Evolutionary conservation across 495 filamentous ascomycete genomes (phyloP).

Genomic region (Trichoderma reesei): DNA sequence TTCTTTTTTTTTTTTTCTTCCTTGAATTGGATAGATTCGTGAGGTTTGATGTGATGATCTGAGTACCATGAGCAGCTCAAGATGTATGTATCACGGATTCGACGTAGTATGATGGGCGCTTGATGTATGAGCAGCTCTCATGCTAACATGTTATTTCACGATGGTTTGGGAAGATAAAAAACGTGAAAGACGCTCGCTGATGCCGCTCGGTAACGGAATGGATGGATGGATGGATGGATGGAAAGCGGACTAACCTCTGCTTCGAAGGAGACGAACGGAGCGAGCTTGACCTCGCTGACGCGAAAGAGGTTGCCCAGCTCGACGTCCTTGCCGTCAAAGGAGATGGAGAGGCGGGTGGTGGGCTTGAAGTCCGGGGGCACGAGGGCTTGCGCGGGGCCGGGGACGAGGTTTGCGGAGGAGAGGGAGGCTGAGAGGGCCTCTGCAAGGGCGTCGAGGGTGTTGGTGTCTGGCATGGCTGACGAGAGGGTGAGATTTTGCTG

Average conservation of each 20-base stretch:
- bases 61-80: too few relatives aligned
- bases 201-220: too few relatives aligned
- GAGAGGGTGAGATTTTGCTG: slow-evolving; percentile 10
- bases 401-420: slow-evolving; percentile 15
- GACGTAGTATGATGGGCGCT: too few relatives aligned
- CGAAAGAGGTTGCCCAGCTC: slow-evolving; percentile 20
- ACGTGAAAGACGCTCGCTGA: too few relatives aligned
- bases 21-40: too few relatives aligned
- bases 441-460: slow-evolving; percentile 10
- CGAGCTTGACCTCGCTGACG: slow-evolving; percentile 16
- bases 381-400: slow-evolving; percentile 17
- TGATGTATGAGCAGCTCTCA: too few relatives aligned
- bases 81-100: too few relatives aligned
- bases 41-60: too few relatives aligned
- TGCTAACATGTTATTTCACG: too few relatives aligned
- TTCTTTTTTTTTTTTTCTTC: too few relatives aligned
- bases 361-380: slow-evolving; percentile 19
- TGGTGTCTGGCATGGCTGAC: neutral
- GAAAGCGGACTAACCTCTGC: slow-evolving; percentile 13
- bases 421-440: slow-evolving; percentile 15
- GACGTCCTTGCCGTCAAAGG: slow-evolving; percentile 15
- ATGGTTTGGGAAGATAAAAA: too few relatives aligned
- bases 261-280: slow-evolving; percentile 17
- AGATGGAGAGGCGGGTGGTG: slow-evolving; percentile 15
- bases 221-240: too few relatives aligned